Evolutionary conservation across 495 filamentous ascomycete genomes (phyloP).

Genomic region (Copromyces sp.): DNA sequence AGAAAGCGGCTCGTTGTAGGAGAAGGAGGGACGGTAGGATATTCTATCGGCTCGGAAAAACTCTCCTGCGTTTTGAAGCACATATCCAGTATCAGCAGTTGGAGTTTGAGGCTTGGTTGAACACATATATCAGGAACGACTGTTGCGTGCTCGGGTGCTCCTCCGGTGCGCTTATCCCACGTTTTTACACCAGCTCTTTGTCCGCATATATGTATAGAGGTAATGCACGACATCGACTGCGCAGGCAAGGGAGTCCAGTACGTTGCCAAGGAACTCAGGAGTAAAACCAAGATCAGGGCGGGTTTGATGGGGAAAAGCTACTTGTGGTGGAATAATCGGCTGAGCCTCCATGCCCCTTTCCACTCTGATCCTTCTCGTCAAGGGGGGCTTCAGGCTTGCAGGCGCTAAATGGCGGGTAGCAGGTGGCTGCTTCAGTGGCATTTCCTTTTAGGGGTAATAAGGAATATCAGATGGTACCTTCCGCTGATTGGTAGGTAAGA

Average conservation of each 20-base stretch:
- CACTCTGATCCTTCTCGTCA: neutral
- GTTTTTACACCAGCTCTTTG: neutral
- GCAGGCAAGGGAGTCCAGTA: neutral
- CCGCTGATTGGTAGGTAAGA: neutral
- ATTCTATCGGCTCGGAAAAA: neutral
- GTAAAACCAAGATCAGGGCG: neutral
- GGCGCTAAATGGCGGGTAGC: neutral
- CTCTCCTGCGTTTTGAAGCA: neutral
- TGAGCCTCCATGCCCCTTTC: neutral
- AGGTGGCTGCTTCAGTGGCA: neutral
- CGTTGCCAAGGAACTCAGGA: neutral
- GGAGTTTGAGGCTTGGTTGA: neutral
- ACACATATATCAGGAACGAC: neutral
- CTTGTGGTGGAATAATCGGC: neutral
- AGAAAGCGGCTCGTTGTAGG: neutral
- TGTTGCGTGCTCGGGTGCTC: neutral
- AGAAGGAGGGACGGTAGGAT: neutral
- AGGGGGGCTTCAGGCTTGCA: neutral
- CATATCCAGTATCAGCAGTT: neutral
- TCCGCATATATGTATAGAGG: neutral
- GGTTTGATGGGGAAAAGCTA: neutral
- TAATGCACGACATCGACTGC: neutral
- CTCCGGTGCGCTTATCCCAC: neutral
- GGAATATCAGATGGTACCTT: no score
- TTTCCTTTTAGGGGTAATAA: neutral